These are phyloP conservation scores for Naganishia kalamii DNA, from an alignment of 768 basidiomycete genomes.

Conservation along the genomic window DNA sequence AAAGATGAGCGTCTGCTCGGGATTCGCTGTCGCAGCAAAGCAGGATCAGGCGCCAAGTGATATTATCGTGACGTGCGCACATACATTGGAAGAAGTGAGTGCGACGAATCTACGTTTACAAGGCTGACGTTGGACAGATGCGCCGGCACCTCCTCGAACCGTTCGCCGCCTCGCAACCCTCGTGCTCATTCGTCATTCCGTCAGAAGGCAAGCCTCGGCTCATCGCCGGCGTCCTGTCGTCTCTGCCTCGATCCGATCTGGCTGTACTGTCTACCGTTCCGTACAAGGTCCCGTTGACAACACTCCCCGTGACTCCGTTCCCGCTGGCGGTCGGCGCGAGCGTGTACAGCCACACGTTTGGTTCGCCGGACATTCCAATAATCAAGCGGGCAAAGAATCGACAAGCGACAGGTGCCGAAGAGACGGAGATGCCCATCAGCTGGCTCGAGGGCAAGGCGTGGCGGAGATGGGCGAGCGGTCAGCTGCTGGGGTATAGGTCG, in stretches of 20 bases:
- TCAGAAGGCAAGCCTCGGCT: conserved; percentile 45
- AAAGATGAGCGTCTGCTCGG: conserved; percentile 54
- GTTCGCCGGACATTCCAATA: conserved; percentile 45
- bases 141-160: conserved; percentile 23
- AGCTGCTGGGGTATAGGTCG: conserved; percentile 22
- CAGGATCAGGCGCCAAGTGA: conserved; percentile 28
- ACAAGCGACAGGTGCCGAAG: conserved; percentile 56
- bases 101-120: too few relatives aligned
- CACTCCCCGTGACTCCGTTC: conserved; percentile 62
- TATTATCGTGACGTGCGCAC: conserved; percentile 57
- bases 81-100: conserved; percentile 59
- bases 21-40: conserved; percentile 52
- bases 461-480: conserved; percentile 23
- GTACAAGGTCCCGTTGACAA: conserved; percentile 41
- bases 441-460: conserved; percentile 59
- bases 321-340: conserved; percentile 52
- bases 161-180: conserved; percentile 40
- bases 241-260: conserved; percentile 59
- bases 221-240: conserved; percentile 53
- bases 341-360: conserved; percentile 57
- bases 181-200: conserved; percentile 46
- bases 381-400: conserved; percentile 48
- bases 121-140: too few relatives aligned
- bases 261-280: conserved; percentile 49
- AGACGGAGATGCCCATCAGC: conserved; percentile 5